phyloP scores from a whole-genome alignment of 23 red algal genomes.

The Gracilaria domingensis region DNA sequence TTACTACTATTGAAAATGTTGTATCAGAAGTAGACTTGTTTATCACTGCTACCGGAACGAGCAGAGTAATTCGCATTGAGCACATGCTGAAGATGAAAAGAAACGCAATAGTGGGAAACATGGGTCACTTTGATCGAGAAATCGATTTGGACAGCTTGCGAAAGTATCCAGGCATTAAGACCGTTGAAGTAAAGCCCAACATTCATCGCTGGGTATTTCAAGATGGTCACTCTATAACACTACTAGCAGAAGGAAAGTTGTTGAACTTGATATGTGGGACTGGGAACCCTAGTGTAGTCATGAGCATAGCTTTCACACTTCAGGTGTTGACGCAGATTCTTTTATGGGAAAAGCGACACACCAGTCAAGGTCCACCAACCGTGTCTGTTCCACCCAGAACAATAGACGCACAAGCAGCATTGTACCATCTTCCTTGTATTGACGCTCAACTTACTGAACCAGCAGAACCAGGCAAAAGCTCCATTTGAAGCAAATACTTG shows the following conservation, averaged over 20 bases:
- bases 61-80: not conserved
- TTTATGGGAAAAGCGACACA: too few relatives aligned
- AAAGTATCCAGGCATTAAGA: too few relatives aligned
- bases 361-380: too few relatives aligned
- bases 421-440: too few relatives aligned
- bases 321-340: not conserved
- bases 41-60: slow-evolving; percentile 8
- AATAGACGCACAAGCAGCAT: too few relatives aligned
- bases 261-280: slow-evolving; percentile 4
- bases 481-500: too few relatives aligned
- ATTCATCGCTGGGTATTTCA: not conserved
- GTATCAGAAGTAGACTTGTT: slow-evolving; percentile 10
- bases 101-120: slow-evolving; percentile 18
- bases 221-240: slow-evolving; percentile 1
- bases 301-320: slow-evolving; percentile 3
- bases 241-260: slow-evolving; percentile 19
- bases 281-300: slow-evolving; percentile 5
- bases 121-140: slow-evolving; percentile 2
- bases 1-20: not conserved
- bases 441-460: too few relatives aligned
- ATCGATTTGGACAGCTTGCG: not conserved
- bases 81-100: slow-evolving; percentile 19
- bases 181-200: not conserved
- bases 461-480: too few relatives aligned
- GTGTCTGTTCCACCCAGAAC: too few relatives aligned